Base-by-base conservation (phyloP, 202 grass and related monocot species). In the Schoenoplectus triqueter region DNA sequence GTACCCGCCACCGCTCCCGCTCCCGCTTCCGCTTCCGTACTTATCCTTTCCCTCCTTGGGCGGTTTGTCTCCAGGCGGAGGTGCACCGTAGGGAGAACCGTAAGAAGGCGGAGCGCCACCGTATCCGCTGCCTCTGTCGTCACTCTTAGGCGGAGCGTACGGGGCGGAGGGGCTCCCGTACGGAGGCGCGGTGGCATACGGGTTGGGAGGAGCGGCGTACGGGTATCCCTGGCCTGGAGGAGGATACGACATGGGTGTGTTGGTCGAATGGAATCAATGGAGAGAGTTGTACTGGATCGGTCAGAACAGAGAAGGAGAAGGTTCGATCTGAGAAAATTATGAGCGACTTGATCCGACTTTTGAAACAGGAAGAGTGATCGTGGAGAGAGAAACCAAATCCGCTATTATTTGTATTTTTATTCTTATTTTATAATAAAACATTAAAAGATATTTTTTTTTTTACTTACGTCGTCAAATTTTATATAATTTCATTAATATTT, bases 171-270 rank as follows among this genome's bases (percentile, higher is more conserved):
- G 68, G 44, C 7, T 40, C 0, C 67, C 78, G 67, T 82, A 72
- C 6, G 78, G 55, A 7, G 86, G 67, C 7, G 85, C 50, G 9
- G 85, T 5, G 63, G 63, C 62, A 78, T 40, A 59, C 5, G 63
- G 45, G 56, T 55, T 66, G 49, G 74, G 74, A 0, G 77, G 74
- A 0, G 77, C 78, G n/a, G 56, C 69, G 68, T 91, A 82, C 14
- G 78, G 21, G 82, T 87, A 82, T 21, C 76, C 64, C 18, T 87
- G 89, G 49, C 90, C 93, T 14, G 83, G 64, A 6, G 87, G 93
- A 1, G 87, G 90, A 88, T 95, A 93, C 17, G 93, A 89, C 93
- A 95, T 95, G 55, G 68, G 68, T 64, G 15, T 51, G 1, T 56
- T 14, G 41, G n/a, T 46, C 6, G 41, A 18, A 31, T 31, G 31